phyloP scores from a whole-genome alignment of 495 filamentous ascomycete genomes.

The Penicillium egyptiacum region DNA sequence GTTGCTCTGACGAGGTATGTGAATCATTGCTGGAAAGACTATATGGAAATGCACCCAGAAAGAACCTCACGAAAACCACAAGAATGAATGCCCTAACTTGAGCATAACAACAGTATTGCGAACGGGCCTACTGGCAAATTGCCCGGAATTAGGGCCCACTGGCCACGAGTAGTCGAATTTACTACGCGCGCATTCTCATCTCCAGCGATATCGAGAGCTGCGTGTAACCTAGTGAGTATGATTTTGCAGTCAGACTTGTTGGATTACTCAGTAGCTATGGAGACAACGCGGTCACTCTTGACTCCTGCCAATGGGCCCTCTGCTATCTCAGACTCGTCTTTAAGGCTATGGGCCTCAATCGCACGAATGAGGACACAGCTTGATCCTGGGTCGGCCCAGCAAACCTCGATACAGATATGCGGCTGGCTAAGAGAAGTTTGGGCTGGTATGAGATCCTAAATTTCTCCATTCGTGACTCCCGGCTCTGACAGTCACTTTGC shows the following conservation, averaged over 20 bases:
- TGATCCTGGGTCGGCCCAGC: slow-evolving; percentile 62
- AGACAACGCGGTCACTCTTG: slow-evolving; percentile 67
- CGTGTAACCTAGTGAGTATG: slow-evolving; percentile 71
- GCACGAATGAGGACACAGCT: slow-evolving; percentile 50
- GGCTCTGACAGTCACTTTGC: slow-evolving; percentile 18
- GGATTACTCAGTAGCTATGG: slow-evolving; percentile 59
- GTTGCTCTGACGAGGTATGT: slow-evolving; percentile 60
- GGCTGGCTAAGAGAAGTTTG: slow-evolving; percentile 79
- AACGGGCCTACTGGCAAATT: slow-evolving; percentile 27
- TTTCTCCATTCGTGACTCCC: background rate
- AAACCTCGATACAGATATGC: slow-evolving; percentile 66
- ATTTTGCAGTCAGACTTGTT: slow-evolving; percentile 65
- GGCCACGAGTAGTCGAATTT: slow-evolving; percentile 76
- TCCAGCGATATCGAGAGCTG: slow-evolving; percentile 69
- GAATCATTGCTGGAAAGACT: background rate
- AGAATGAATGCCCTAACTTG: slow-evolving; percentile 5
- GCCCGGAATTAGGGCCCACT: slow-evolving; percentile 43
- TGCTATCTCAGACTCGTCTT: slow-evolving; percentile 71
- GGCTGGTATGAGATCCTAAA: slow-evolving; percentile 55
- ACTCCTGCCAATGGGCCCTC: slow-evolving; percentile 75
- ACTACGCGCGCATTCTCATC: slow-evolving; percentile 69
- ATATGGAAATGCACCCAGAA: background rate
- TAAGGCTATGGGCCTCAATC: slow-evolving; percentile 70
- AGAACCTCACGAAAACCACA: background rate
- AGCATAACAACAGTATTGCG: slow-evolving; percentile 31